Evolutionary conservation across 164 flowering plant genomes (phyloP), one percentile per base, ranked within the genome.

Genomic region (Vitis cinerea): DNA sequence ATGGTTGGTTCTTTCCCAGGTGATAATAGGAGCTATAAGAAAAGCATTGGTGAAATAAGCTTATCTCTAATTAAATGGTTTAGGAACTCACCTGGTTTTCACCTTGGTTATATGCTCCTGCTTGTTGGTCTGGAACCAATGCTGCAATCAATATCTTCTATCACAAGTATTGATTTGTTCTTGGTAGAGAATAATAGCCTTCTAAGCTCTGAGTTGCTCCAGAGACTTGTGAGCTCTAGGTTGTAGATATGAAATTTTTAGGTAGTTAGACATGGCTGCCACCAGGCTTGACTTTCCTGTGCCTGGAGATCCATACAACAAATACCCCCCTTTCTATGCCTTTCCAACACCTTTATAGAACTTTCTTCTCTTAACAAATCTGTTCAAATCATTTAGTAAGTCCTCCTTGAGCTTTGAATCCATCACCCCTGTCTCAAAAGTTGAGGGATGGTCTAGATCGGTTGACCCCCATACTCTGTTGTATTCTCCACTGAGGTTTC

Each of bases 381-480:
- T 23, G 27, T 23, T 23, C 2, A 23, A 23, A 23, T 23, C 27
- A 23, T 23, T 23, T 23, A 23, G 2, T 1, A 23, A 23, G 27
- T 23, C 27, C 27, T 23, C 27, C 27, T 82, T 82, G 4, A 63
- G 37, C 13, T 27, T 55, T 5, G 78, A 65, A 61, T 82, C 81
- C 80, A 82, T 77, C 9, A 81, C 81, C 37, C 74, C 6, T 16
- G 69, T 82, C 17, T 74, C 81, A 29, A 82, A 82, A 3, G 80
- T 79, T 1, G 78, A 52, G 49, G 78, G 82, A 70, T 79, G 80
- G 2, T 74, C 65, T 2, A 81, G 75, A 13, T 48, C 58, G 1
- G 56, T 50, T n/a, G 63, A 55, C n/a, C 31, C 59, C 65, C 65
- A 59, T 10, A 64, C 27, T 23, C 27, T 23, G 27, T 23, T 23